Evolutionary conservation across 345 rosid genomes (phyloP).

Genomic region (Gossypium turneri): DNA sequence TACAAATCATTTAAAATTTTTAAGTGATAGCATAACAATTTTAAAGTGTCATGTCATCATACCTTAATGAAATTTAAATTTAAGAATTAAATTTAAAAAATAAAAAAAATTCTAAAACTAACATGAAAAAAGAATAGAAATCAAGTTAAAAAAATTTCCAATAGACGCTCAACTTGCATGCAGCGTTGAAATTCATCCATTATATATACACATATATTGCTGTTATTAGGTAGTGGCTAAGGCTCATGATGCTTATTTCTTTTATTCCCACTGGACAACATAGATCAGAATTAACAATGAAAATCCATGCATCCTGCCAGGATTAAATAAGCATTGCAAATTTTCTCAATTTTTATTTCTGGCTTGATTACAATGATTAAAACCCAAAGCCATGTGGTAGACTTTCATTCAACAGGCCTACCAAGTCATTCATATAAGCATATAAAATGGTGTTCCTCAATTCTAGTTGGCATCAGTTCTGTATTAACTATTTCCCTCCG

Average conservation of each 20-base stretch:
- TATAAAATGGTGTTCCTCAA: too few relatives aligned
- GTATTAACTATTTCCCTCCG: too few relatives aligned
- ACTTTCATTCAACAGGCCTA: neutral
- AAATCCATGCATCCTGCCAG: neutral
- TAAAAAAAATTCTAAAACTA: too few relatives aligned
- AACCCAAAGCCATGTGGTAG: neutral
- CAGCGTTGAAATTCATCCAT: neutral
- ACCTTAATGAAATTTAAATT: too few relatives aligned
- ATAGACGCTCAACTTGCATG: neutral
- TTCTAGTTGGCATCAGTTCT: too few relatives aligned
- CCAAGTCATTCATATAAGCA: too few relatives aligned
- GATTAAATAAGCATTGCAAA: neutral
- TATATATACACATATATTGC: neutral
- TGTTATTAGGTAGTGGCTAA: neutral
- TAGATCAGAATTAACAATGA: neutral
- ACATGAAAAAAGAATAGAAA: too few relatives aligned
- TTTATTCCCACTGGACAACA: slow-evolving; percentile 2
- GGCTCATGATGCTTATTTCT: slow-evolving; percentile 1
- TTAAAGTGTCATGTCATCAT: too few relatives aligned
- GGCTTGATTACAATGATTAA: neutral
- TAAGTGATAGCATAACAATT: too few relatives aligned
- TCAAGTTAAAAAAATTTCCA: too few relatives aligned
- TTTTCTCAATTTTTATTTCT: neutral
- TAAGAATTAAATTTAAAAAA: too few relatives aligned
- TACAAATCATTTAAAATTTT: too few relatives aligned